Base-by-base conservation (phyloP, 805 yeast genomes). In the Candida tammaniensis region DNA sequence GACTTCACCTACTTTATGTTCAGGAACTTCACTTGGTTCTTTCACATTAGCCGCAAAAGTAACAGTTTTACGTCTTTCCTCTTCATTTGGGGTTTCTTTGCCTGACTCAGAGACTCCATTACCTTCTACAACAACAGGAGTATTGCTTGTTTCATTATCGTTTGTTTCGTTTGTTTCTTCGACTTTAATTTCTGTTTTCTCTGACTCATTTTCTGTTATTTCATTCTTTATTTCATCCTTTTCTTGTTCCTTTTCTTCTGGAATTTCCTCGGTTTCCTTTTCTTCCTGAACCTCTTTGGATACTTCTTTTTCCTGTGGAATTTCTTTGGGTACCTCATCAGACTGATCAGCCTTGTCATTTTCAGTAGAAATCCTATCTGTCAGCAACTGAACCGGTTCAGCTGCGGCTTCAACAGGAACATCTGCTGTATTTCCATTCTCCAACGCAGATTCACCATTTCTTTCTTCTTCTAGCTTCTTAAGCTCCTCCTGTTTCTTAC, bases 11-110 rank as follows among this genome's bases (percentile, higher is more conserved):
- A 12, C 22, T 22, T 27, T 11, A 10, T 6, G 14, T 17, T 26
- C 29, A 5, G 17, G 14, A n/a, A n/a, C n/a, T 7, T 27, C 22
- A 15, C 11, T 16, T 2, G 36, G 30, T 10, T 26, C 40, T 31
- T 38, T 32, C 2, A 27, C 32, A 21, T 27, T 38, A 10, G 38
- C 42, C 8, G 40, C 47, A 40, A 40, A 41, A 8, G 43, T 38
- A 9, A 40, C 44, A 11, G 30, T 40, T 24, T 38, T 44, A 27
- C 25, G 31, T 11, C 28, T 24, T 33, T 33, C 36, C 3, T 21
- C 27, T n/a, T 24, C 27, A 15, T 15, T 28, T 19, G 24, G 24
- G 11, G 11, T 9, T 21, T 21, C 11, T 21, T 23, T 20, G 6
- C 24, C 25, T 17, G 24, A 7, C 16, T 17, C 29, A 16, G 24